Conservation (phyloP, 2,329 filamentous ascomycete genomes). For the Penicillium sumatraense region DNA sequence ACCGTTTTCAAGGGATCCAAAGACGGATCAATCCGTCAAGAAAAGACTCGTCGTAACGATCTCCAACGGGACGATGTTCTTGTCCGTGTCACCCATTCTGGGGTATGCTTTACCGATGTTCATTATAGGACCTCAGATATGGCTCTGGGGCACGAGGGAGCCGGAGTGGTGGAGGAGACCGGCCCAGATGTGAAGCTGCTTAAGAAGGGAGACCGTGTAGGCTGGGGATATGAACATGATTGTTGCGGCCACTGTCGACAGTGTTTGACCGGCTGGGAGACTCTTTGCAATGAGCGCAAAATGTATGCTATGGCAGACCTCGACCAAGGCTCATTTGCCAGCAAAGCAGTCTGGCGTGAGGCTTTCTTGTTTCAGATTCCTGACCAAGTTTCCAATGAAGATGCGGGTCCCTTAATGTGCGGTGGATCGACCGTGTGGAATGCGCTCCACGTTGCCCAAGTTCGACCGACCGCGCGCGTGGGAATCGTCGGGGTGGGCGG, state of each 20-base stretch:
- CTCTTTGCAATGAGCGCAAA: constrained; percentile 37
- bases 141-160: constrained; percentile 46
- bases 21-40: constrained; percentile 60
- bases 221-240: constrained; percentile 47
- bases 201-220: constrained; percentile 47
- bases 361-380: constrained; percentile 45
- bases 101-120: constrained; percentile 66
- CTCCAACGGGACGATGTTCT: constrained; percentile 55
- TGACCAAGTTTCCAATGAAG: constrained; percentile 30
- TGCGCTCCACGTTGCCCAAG: constrained; percentile 28
- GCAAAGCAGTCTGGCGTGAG: constrained; percentile 45
- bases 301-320: constrained; percentile 41
- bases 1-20: constrained; percentile 68
- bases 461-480: constrained; percentile 47
- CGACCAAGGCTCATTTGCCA: constrained; percentile 45
- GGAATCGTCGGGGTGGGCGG: constrained; percentile 78
- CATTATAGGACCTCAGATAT: constrained; percentile 41
- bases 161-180: constrained; percentile 36
- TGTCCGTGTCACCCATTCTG: constrained; percentile 67
- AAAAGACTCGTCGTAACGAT: constrained; percentile 49
- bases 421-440: constrained; percentile 45
- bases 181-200: constrained; percentile 39
- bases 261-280: constrained; percentile 40
- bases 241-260: constrained; percentile 43
- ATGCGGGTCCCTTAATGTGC: constrained; percentile 43